Evolutionary conservation across 768 basidiomycete genomes (phyloP), one percentile per base, ranked within the genome.

Genomic region (Boletus fagicola): DNA sequence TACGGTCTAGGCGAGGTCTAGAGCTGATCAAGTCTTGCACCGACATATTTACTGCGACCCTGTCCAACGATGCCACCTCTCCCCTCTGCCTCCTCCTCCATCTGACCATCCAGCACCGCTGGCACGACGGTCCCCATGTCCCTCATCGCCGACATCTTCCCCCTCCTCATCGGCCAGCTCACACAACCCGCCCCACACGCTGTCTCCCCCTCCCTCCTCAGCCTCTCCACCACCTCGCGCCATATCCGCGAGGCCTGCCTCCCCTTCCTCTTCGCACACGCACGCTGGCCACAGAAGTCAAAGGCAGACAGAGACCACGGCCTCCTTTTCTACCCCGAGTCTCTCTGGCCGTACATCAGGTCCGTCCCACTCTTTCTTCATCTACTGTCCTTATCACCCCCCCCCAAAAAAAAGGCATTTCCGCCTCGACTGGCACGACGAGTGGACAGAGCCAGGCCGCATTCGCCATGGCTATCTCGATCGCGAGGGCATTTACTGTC

Each of bases 381-480:
- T 43, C 11, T n/a, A 6, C 4, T 0, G 16, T 20, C 1, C 58
- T 60, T 6, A 63, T 60, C 52, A 2, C 43, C 11, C 0, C 22
- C 31, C 22, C n/a, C n/a, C n/a, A n/a, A n/a, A n/a, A 15, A 16
- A 15, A 18, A 73, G 72, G 53, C 70, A 74, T 43, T 70, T 73
- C 11, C 65, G 60, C 18, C 65, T 73, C 35, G 62, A 72, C 36
- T 73, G 72, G 72, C 72, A 71, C 40, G 73, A 74, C 56, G 72
- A 73, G 47, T 73, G 72, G 72, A 72, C 72, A 31, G 72, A 73
- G 33, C 74, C 72, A 1, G 67, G 62, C 22, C 72, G 72, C n/a
- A 62, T 74, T 22, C 72, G 72, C 51, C 47, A 70, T 26, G 72
- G 72, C 28, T 60, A 62, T 24, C 56, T 71, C 31, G 72, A 72